Base-by-base conservation (phyloP, 495 filamentous ascomycete genomes). In the Trichoderma reesei region DNA sequence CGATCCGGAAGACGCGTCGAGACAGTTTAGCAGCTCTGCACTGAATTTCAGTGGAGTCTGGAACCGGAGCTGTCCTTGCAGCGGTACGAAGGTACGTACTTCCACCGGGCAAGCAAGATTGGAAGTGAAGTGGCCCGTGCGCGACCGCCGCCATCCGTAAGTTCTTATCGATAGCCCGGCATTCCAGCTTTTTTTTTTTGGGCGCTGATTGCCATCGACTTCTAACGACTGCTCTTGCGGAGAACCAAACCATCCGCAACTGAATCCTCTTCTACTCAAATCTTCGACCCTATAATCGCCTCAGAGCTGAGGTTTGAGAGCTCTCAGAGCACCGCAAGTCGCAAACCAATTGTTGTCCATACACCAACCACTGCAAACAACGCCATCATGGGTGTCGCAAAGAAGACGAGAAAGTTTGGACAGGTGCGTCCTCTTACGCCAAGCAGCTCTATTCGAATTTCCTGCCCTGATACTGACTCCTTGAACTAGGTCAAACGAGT, bases 391-490 rank as follows among this genome's bases (percentile, higher is more conserved):
- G 86, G 85, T 68, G 74, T 82, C 41, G 80, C 79, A 67, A 87
- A 86, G 73, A 85, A 82, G 73, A 85, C 82, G 26, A 78, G 85
- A 70, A 88, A 88, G 72, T 88, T 86, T 69, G 82, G 80, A 26
- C 74, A 78, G 64, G 75, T 77, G 14, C 56, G 51, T 60, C 26
- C 10, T 9, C 54, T 16, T 46, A 14, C n/a, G 7, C 8, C 34
- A 67, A 72, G 20, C 70, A 65, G 72, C 71, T 59, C 67, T 33
- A 38, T 11, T 41, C 13, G 41, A 33, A 37, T 42, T 60, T 33
- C 48, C 9, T 44, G 10, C 18, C 46, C 10, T 3, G 31, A 59
- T 7, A 41, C 69, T 72, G 67, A 71, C 61, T 51, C 37, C 39
- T 5, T 39, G 37, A 59, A 56, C 64, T 54, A 83, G 82, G 82